Evolutionary conservation across 108 stramenopile genomes (phyloP).

Genomic region (Cylindrotheca closterium): DNA sequence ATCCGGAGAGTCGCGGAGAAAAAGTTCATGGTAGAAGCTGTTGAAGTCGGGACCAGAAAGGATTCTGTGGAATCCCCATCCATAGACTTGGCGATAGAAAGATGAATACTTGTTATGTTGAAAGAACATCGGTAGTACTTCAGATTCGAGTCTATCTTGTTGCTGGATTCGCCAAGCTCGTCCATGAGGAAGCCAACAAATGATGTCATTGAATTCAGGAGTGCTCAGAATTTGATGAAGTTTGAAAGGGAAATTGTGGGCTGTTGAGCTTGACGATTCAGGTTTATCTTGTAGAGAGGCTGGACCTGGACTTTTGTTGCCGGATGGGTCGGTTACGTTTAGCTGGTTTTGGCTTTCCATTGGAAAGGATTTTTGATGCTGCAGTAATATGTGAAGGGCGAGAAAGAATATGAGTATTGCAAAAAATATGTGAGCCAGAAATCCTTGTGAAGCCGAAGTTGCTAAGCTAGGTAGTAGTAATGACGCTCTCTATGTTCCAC

Average conservation of each 20-base stretch:
- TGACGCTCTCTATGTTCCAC: too few relatives aligned
- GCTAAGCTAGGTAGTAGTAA: too few relatives aligned
- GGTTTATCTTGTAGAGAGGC: too few relatives aligned
- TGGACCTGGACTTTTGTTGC: too few relatives aligned
- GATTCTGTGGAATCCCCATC: constrained; percentile 61
- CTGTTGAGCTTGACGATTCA: too few relatives aligned
- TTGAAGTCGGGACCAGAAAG: constrained; percentile 47
- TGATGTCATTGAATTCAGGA: constrained; percentile 48
- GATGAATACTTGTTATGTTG: constrained; percentile 42
- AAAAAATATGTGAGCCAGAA: too few relatives aligned
- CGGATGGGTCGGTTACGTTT: too few relatives aligned
- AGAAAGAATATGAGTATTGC: too few relatives aligned
- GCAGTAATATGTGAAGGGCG: too few relatives aligned
- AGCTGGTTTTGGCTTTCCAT: too few relatives aligned
- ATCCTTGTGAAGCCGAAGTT: too few relatives aligned
- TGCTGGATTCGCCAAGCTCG: constrained; percentile 44
- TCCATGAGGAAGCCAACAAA: constrained; percentile 62
- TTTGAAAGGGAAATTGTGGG: constrained; percentile 64
- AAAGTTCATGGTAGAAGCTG: constrained; percentile 46
- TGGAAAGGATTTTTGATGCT: too few relatives aligned
- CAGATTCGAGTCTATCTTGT: constrained; percentile 44
- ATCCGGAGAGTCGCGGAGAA: constrained; percentile 19
- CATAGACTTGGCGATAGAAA: constrained; percentile 62
- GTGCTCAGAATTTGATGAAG: constrained; percentile 49
- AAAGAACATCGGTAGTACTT: constrained; percentile 54